Base-by-base conservation (phyloP, 1,284 basidiomycete species). In the Ceratobasidium sp. region DNA sequence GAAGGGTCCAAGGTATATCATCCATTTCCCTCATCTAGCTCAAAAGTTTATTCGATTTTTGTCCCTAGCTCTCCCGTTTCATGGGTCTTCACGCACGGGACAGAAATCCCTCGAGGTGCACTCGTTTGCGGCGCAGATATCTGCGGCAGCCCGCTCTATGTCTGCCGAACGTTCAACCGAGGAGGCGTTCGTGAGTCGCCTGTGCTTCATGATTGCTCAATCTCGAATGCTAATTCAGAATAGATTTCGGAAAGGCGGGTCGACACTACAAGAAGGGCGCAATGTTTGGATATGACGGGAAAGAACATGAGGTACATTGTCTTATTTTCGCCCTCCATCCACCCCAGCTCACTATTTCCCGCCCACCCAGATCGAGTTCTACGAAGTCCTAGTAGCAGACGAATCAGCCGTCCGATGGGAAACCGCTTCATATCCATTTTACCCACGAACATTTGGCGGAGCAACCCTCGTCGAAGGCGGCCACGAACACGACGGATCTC, bases 201-300 rank as follows among this genome's bases (percentile, higher is more conserved):
- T 48, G 20, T 20, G 7, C 17, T 52, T 33, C 20, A 33, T 15
- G 12, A 46, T 10, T 9, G 2, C 2, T 75, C 3, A 17, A 40
- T 40, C 33, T 23, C 20, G 10, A 5, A 54, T 50, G 26, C 17
- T 54, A 15, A 62, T 20, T 17, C 4, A 5, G 13, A 9, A 42
- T 28, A 75, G 71, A 75, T 44, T 75, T 75, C 26, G 71, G 71
- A n/a, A 75, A 75, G n/a, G 71, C 71, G 6, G 71, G 61, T 7
- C 26, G 42, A n/a, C 48, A 62, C 42, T 75, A 42, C 71, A 75
- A 75, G 61, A 75, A 38, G 15, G 71, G 71, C 2, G 71, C 71
- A 2, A 75, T 75, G 71, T 75, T 75, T 26, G 71, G 71, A 15
- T 75, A 65, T 13, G 71, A 42, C 38, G 71, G 71, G 7, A 75